A percentile compares a stretch with the other conserved stretches of the same genome.
These are phyloP conservation scores for Mentha longifolia DNA, from an alignment of 257 asterid genomes.

Conservation along the genomic window DNA sequence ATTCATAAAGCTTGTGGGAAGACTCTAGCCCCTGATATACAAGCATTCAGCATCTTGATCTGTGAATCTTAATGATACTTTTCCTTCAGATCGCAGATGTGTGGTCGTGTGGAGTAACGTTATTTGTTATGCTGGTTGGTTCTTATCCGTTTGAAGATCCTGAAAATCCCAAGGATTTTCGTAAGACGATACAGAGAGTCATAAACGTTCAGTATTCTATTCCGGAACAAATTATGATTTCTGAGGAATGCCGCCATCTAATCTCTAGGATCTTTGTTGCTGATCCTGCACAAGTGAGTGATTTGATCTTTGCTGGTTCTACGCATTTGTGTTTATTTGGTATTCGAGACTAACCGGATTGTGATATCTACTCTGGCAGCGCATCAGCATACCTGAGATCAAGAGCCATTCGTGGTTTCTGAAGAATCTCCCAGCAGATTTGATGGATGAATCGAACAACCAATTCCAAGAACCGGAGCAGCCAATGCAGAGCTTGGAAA, in stretches of 20 bases:
- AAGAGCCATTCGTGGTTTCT: slow-evolving; percentile 79
- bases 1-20: slow-evolving; percentile 2
- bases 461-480: slow-evolving; percentile 87
- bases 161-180: slow-evolving; percentile 68
- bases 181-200: slow-evolving; percentile 80
- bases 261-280: slow-evolving; percentile 78
- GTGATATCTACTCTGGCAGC: slow-evolving; percentile 46
- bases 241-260: slow-evolving; percentile 70
- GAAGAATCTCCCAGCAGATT: slow-evolving; percentile 86
- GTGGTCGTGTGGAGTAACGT: slow-evolving; percentile 89
- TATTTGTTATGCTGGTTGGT: slow-evolving; percentile 83
- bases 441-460: slow-evolving; percentile 68
- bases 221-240: slow-evolving; percentile 61
- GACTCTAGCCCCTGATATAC: slow-evolving; percentile 9
- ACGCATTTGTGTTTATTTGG: not conserved
- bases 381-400: slow-evolving; percentile 81
- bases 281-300: slow-evolving; percentile 72
- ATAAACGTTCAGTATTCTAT: slow-evolving; percentile 67
- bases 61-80: slow-evolving; percentile 19
- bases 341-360: not conserved
- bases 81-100: slow-evolving; percentile 81
- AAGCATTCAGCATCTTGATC: not conserved
- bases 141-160: slow-evolving; percentile 90
- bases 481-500: slow-evolving; percentile 88
- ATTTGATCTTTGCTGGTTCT: slow-evolving; percentile 9